Base-by-base conservation (phyloP, 345 rosid genomes). In the Kandelia obovata region DNA sequence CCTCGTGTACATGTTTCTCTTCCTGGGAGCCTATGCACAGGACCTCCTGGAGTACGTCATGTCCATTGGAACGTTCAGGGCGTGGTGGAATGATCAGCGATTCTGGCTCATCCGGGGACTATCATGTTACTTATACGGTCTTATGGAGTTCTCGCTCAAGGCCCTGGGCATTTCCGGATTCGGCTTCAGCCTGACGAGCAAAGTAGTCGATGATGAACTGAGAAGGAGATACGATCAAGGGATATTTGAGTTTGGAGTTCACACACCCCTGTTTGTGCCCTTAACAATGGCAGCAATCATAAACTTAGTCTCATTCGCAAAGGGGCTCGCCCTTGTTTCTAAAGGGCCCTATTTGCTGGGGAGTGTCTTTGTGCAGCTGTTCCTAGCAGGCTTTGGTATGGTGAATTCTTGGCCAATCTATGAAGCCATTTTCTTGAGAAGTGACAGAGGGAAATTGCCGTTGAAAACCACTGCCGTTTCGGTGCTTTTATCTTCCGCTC, bases 61-160 rank as follows among this genome's bases (percentile, higher is more conserved):
- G 47, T 39, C 47, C 15, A 11, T 11, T 1, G 47, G 47, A 39
- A 9, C 47, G 30, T 56, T 82, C 66, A 47, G 52, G 16, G 82
- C 63, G 67, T 91, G 97, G 98, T 87, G 92, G 92, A 89, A 81
- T 61, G 89, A 84, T 68, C 92, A 82, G 64, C 81, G 95, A 57
- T 82, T 86, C 47, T 89, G 86, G 86, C 30, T 72, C 60, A 72
- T 93, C 31, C 80, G 80, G 58, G 89, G 92, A 16, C 19, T 82
- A 1, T 62, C 94, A 17, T 67, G 90, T 62, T 71, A 5, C 66
- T 27, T 79, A 0, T 84, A 83, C 52, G 87, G 88, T 5, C 17
- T 59, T 16, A 16, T 73, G 15, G 89, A 88, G 75, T 89, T 62
- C 81, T 16, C 69, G 0, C 86, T 86, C 60, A 82, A 80, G 66